A percentile compares a stretch with the other conserved stretches of the same genome.
Evolutionary conservation across 2,329 filamentous ascomycete species (phyloP).

Genomic region (Lasiodiplodia citricola): DNA sequence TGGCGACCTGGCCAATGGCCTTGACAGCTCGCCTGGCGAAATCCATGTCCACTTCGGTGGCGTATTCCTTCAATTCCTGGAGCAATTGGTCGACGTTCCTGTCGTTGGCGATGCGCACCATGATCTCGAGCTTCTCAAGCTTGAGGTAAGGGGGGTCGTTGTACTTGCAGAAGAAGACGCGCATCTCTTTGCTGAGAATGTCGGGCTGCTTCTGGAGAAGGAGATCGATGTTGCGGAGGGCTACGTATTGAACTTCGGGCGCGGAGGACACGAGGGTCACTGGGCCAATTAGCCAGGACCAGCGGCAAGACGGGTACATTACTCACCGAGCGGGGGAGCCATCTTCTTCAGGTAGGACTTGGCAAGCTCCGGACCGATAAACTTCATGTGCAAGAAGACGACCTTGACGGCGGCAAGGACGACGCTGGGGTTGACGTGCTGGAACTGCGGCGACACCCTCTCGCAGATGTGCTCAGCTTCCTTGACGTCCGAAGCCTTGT

Average conservation of each 20-base stretch:
- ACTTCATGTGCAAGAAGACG: slow-evolving; percentile 94
- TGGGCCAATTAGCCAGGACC: slow-evolving; percentile 46
- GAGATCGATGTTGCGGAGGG: slow-evolving; percentile 92
- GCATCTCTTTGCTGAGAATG: slow-evolving; percentile 94
- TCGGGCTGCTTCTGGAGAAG: slow-evolving; percentile 94
- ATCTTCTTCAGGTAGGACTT: slow-evolving; percentile 96
- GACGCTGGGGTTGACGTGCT: slow-evolving; percentile 97
- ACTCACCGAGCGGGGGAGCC: slow-evolving; percentile 86
- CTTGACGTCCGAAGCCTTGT: slow-evolving; percentile 84
- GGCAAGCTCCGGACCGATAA: slow-evolving; percentile 76
- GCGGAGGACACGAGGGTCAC: slow-evolving; percentile 95
- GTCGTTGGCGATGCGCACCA: slow-evolving; percentile 98
- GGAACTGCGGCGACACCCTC: slow-evolving; percentile 93
- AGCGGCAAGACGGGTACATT: background rate
- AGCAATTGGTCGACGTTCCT: slow-evolving; percentile 94
- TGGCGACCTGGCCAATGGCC: slow-evolving; percentile 96
- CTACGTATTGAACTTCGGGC: slow-evolving; percentile 97
- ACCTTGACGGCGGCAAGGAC: slow-evolving; percentile 97
- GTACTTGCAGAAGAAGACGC: slow-evolving; percentile 99
- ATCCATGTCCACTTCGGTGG: slow-evolving; percentile 98
- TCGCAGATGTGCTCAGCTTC: slow-evolving; percentile 99
- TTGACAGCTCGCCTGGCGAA: slow-evolving; percentile 93
- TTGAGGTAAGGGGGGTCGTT: slow-evolving; percentile 98
- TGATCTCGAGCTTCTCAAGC: slow-evolving; percentile 96
- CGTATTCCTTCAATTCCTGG: slow-evolving; percentile 95